Conservation (phyloP, 257 asterid species). For the Fraxinus anomala region DNA sequence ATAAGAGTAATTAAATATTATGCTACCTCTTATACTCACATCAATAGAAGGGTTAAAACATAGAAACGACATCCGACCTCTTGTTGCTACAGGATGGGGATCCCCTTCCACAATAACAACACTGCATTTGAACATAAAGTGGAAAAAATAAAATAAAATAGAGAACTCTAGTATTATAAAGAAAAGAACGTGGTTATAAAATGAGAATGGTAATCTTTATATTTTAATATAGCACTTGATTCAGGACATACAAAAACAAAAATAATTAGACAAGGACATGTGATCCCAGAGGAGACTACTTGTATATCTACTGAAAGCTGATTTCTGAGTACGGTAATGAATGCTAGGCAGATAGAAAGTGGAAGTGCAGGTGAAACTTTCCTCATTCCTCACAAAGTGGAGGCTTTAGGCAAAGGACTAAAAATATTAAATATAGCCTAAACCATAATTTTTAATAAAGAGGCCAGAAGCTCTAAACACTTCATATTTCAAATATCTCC, state of each 20-base stretch:
- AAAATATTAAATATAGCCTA: not conserved
- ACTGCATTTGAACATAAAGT: slow-evolving; percentile 48
- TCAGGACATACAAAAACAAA: not conserved
- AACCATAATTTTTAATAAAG: not conserved
- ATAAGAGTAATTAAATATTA: slow-evolving; percentile 18
- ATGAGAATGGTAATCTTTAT: not conserved
- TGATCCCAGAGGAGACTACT: not conserved
- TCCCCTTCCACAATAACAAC: slow-evolving; percentile 82
- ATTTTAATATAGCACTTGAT: not conserved
- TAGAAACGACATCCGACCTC: slow-evolving; percentile 91
- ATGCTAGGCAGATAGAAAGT: not conserved
- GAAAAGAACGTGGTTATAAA: not conserved
- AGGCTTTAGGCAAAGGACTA: not conserved
- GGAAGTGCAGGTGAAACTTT: not conserved
- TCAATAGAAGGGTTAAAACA: slow-evolving; percentile 88
- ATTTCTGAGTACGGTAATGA: not conserved
- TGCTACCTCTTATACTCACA: slow-evolving; percentile 59
- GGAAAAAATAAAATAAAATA: slow-evolving; percentile 13
- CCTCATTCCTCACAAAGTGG: not conserved
- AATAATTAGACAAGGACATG: not conserved
- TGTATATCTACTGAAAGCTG: not conserved
- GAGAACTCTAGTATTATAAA: not conserved
- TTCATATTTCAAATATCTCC: no score
- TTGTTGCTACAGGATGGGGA: slow-evolving; percentile 74
- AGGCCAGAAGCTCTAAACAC: no score